These are phyloP conservation scores for Xylaria flabelliformis DNA, from an alignment of 495 filamentous ascomycete genomes.

Conservation along the genomic window DNA sequence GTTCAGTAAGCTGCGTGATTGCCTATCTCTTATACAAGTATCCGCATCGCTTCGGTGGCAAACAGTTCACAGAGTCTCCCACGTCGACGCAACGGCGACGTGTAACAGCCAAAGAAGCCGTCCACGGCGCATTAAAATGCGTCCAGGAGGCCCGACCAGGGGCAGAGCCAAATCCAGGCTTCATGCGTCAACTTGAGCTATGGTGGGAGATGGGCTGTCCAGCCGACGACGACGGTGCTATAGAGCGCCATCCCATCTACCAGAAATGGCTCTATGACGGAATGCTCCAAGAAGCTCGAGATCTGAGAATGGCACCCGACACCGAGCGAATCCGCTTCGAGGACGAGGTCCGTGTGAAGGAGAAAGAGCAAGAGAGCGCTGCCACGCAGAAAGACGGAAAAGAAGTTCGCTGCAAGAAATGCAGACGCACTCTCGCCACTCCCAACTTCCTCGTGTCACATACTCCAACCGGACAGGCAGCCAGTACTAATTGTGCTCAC, in stretches of 20 bases:
- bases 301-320: constrained; percentile 66
- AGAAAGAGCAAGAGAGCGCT: constrained; percentile 20
- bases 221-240: constrained; percentile 54
- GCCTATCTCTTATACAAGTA: constrained; percentile 82
- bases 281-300: constrained; percentile 75
- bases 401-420: constrained; percentile 70
- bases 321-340: constrained; percentile 81
- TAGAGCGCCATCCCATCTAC: constrained; percentile 73
- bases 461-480: constrained; percentile 31
- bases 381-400: constrained; percentile 38
- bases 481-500: constrained; percentile 67
- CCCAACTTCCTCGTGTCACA: constrained; percentile 51
- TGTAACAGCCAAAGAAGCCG: constrained; percentile 40
- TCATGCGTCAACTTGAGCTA: constrained; percentile 85
- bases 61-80: constrained; percentile 26
- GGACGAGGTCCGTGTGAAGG: constrained; percentile 67
- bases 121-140: constrained; percentile 50
- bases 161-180: constrained; percentile 86
- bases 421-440: constrained; percentile 59
- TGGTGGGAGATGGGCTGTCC: constrained; percentile 86
- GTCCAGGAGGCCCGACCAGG: constrained; percentile 71
- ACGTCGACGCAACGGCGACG: constrained; percentile 36
- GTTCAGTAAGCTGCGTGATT: constrained; percentile 81
- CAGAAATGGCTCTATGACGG: constrained; percentile 87
- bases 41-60: constrained; percentile 50